phyloP scores from a whole-genome alignment of 768 basidiomycete species.

The Austroboletus eburneus region DNA sequence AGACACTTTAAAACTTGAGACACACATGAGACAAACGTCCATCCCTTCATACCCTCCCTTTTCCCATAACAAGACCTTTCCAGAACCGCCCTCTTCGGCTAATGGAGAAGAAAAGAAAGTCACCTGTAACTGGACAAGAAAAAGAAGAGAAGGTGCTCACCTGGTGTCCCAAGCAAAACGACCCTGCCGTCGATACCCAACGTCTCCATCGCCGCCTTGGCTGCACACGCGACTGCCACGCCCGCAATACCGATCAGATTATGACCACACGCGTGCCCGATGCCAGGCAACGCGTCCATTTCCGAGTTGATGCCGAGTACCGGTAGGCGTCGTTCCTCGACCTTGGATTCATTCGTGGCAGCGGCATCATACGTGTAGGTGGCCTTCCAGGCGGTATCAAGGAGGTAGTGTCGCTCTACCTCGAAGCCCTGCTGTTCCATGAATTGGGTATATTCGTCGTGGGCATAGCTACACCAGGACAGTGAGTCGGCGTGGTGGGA shows the following conservation, averaged over 20 bases:
- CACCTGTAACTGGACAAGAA: neutral
- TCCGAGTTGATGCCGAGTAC: constrained; percentile 79
- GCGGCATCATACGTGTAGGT: constrained; percentile 41
- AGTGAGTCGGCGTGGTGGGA: neutral
- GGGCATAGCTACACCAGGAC: constrained; percentile 48
- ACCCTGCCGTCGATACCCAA: constrained; percentile 63
- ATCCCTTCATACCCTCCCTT: constrained; percentile 71
- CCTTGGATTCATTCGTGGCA: no score
- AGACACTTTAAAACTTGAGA: constrained; percentile 1
- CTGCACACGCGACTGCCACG: constrained; percentile 65
- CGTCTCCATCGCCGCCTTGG: constrained; percentile 56
- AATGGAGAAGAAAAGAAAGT: neutral
- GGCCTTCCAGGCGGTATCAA: constrained; percentile 76
- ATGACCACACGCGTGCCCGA: constrained; percentile 77
- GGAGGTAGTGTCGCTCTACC: constrained; percentile 54
- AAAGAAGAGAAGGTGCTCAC: constrained; percentile 30
- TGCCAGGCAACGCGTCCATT: constrained; percentile 58
- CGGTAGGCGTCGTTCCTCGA: no score
- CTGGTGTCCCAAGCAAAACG: constrained; percentile 73
- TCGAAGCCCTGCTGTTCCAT: constrained; percentile 63
- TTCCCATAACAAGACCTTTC: constrained; percentile 65
- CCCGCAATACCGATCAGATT: constrained; percentile 76
- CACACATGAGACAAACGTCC: constrained; percentile 71
- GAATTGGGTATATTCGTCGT: constrained; percentile 65
- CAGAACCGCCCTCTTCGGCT: constrained; percentile 78